Evolutionary conservation across 2,329 filamentous ascomycete genomes (phyloP).

Genomic region (Metarhizium anisopliae): DNA sequence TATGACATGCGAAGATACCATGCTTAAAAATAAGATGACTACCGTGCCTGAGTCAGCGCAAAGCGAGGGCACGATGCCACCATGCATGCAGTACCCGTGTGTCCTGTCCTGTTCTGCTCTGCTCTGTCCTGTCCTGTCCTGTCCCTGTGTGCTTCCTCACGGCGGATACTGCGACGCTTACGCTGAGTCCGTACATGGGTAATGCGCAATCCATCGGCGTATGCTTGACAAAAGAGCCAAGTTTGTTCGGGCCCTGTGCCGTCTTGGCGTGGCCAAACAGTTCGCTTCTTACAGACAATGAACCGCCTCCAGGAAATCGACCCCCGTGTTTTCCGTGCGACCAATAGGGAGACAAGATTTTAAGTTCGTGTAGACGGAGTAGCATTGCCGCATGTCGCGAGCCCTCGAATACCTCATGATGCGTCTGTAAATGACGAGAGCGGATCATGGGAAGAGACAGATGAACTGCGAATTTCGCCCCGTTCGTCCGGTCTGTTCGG

Average conservation of each 20-base stretch:
- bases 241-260: neutral
- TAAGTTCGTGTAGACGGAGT: neutral
- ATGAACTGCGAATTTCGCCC: neutral
- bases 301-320: neutral
- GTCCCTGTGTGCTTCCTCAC: too few relatives aligned
- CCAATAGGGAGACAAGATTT: neutral
- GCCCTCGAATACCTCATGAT: neutral
- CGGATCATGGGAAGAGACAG: neutral
- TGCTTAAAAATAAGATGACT: neutral
- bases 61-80: neutral
- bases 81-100: neutral
- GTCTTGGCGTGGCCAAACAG: neutral
- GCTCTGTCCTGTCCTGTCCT: too few relatives aligned
- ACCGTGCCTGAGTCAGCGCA: neutral
- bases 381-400: neutral
- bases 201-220: neutral
- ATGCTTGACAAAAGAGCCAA: neutral
- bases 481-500: neutral
- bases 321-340: neutral
- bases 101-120: neutral
- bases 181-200: neutral
- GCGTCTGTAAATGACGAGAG: too few relatives aligned
- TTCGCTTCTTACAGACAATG: neutral
- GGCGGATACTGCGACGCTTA: neutral
- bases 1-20: neutral